Base-by-base conservation (phyloP, 2,329 filamentous ascomycete genomes). In the Chrysoporthe austroafricana region DNA sequence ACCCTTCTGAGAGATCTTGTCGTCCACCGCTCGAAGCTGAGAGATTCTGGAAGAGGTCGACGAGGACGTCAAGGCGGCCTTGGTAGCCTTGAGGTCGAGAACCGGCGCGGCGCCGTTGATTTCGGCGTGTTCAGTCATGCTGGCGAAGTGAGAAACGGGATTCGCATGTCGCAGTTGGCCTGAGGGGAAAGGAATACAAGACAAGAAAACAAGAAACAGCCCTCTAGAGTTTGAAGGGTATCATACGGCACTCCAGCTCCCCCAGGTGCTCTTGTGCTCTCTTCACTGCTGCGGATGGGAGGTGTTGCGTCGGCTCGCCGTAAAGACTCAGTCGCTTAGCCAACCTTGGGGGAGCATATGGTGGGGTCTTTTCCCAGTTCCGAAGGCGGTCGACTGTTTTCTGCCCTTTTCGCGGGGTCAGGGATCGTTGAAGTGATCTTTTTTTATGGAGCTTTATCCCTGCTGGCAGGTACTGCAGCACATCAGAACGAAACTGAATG, bases 21-120 rank as follows among this genome's bases (percentile, higher is more conserved):
- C 88, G 71, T 88, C 84, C 57, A 91, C 79, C 50, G 74, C 73
- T 69, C 83, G 84, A 69, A 91, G 77, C 73, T 85, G 83, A 63
- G 82, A 76, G 71, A 86, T 85, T 60, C 90, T 85, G 26, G 78
- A 73, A 44, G 80, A 78, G 16, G 88, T 90, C 8, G 89, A 91
- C 59, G 90, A 90, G 54, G 88, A 89, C 63, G 83, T 81, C 69
- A 91, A 78, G 63, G 83, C 85, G 61, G 80, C 78, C 73, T 81
- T 84, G 64, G 80, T 80, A 69, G 81, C 78, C 64, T 77, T 77
- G 72, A 87, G 78, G 77, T 90, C 85, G 71, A 89, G 77, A 72
- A 77, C 74, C 70, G 77, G 73, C 62, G 75, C 74, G 67, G 76
- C 73, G 72, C 78, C 63, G 74, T 82, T 81, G 73, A 78, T 76